phyloP scores from a whole-genome alignment of 495 filamentous ascomycete species.

The Neurospora intermedia region DNA sequence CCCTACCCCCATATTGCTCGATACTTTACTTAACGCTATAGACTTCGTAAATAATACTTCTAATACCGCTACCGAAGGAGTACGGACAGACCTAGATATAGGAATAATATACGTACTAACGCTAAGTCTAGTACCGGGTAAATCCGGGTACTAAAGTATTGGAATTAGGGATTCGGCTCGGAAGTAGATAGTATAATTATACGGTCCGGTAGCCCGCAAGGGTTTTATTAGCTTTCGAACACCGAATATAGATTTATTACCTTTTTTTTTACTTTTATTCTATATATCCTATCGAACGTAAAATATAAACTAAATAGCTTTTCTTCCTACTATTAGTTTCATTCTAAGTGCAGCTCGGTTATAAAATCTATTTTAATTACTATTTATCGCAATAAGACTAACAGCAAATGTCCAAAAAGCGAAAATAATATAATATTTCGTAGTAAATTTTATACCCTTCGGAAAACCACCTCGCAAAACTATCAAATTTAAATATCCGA shows the following conservation, averaged over 20 bases:
- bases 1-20: background rate
- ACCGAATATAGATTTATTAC: background rate
- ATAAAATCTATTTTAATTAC: background rate
- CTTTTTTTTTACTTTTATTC: background rate
- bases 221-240: background rate
- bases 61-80: background rate
- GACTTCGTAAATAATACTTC: background rate
- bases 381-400: background rate
- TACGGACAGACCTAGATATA: background rate
- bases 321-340: background rate
- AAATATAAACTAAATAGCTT: background rate
- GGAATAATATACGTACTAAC: background rate
- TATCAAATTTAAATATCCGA: background rate
- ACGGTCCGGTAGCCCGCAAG: background rate
- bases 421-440: background rate
- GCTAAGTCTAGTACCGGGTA: background rate
- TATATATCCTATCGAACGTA: background rate
- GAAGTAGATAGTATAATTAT: background rate
- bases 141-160: background rate
- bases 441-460: background rate
- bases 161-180: background rate
- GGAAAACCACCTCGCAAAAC: background rate
- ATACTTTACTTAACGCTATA: background rate
- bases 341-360: background rate
- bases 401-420: background rate